Evolutionary conservation across 1,139 yeast genomes (phyloP), one percentile per base, ranked within the genome.

Genomic region (Sporopachydermia cereana): DNA sequence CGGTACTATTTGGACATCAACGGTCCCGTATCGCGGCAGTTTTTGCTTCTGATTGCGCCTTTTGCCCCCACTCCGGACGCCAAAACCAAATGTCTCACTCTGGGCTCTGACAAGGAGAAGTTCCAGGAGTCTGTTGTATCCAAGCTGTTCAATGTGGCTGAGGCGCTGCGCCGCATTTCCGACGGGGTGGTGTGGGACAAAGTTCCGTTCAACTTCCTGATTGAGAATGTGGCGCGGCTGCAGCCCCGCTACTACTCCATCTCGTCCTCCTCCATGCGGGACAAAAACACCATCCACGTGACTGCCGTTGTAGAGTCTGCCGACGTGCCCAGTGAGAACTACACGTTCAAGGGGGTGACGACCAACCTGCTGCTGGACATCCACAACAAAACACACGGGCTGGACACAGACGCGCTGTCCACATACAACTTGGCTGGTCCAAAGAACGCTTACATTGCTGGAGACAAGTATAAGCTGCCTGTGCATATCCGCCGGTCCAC

Each of bases 191-290:
- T 77, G 27, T 89, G 97, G 97, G 53, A 62, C 21, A 61, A 67
- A 14, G 85, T 91, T 44, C 96, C 98, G 31, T 84, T 89, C 68
- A 80, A 79, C 48, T 85, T 88, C 58, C 66, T 91, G 45, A 71
- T 89, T 55, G 98, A 91, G 67, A 74, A 81, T 41, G 64, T 91
- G 50, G 77, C 88, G 45, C 86, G 79, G 56, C 69, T 91, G 56
- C 93, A 84, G 60, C 96, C 97, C 42, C 89, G 98, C 64, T 91
- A 88, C 67, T 91, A 91, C 64, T 91, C 98, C 21, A 91, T 91
- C 54, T 89, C 97, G 2, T 89, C 97, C 1, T 86, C 96, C 9
- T 80, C 95, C 2, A 64, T 79, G 49, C 73, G 79, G 48, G 93
- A 85, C 57, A 86, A 88, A 62, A 74, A 79, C 47, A 71, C 73